Base-by-base conservation (phyloP, 2,329 filamentous ascomycete genomes). In the Arthrobotrys sinensis region DNA sequence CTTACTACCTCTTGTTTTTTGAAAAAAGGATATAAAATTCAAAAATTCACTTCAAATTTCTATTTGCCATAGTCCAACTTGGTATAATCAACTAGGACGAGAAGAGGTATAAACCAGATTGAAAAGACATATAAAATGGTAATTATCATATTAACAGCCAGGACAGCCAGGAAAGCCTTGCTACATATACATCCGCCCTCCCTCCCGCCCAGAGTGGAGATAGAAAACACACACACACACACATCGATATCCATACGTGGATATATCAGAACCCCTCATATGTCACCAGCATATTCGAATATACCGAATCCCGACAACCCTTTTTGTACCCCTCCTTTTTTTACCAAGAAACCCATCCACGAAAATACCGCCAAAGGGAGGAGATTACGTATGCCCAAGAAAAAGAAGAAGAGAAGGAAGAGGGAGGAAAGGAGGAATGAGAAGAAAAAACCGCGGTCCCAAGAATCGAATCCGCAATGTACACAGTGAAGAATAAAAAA, bases 401-500 rank as follows among this genome's bases (percentile, higher is more conserved):
- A 50, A n/a, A 40, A 32, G 19, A 34, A 14, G 3, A 50, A 24
- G 19, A 52, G 2, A 28, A 52, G 21, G 24, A 52, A 52, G 46
- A 43, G n/a, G 16, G 8, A 28, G 1, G 19, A n/a, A 4, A 53
- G 19, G 32, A 50, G 36, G 12, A n/a, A n/a, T n/a, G 38, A 16
- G 28, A 34, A 19, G 14, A 32, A 53, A n/a, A 36, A 34, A 19
- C 45, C 36, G 19, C 12, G 24, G 50, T 65, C 70, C 64, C 52
- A 46, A 66, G 14, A 36, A 36, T 36, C 3, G 50, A 10, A 52
- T 68, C 55, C 52, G 40, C 55, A 76, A 80, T 78, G 70, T 62
- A 70, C 69, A 80, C 71, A 67, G 68, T 24, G 53, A 76, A 19
- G 69, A 28, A 68, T 34, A n/a, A 63, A 36, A 60, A 65, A 36